These are phyloP conservation scores for Ashbya aceris DNA, from an alignment of 1,139 yeast genomes.

Conservation along the genomic window DNA sequence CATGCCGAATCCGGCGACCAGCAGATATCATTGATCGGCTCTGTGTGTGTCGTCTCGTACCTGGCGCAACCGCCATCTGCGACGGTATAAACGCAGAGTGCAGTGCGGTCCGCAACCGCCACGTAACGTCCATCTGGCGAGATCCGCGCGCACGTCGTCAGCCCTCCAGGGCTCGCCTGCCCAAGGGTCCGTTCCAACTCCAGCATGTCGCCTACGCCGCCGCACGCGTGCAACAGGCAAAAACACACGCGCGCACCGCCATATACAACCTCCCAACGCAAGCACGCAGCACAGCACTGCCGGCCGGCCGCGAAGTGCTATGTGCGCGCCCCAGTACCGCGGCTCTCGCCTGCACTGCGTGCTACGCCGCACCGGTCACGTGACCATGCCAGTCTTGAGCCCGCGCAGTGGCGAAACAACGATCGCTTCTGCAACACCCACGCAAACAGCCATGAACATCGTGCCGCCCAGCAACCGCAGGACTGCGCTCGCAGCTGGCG, in stretches of 20 bases:
- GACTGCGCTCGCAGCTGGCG: constrained; percentile 19
- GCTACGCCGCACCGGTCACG: background rate
- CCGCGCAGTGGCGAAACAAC: too few species aligned
- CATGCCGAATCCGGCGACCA: constrained; percentile 73
- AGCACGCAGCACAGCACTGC: too few species aligned
- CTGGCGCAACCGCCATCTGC: constrained; percentile 30
- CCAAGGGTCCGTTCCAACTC: constrained; percentile 1
- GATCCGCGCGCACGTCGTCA: constrained; percentile 42
- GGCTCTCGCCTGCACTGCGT: background rate
- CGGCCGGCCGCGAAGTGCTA: too few species aligned
- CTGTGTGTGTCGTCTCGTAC: constrained; percentile 24
- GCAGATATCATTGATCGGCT: constrained; percentile 22
- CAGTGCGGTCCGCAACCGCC: constrained; percentile 47
- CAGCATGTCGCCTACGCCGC: constrained; percentile 5
- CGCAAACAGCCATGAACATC: constrained; percentile 20
- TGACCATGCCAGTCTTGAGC: too few species aligned
- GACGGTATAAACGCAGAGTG: constrained; percentile 38
- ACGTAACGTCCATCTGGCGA: constrained; percentile 55
- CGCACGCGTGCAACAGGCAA: too few species aligned
- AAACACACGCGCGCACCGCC: too few species aligned
- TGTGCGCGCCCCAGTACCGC: too few species aligned
- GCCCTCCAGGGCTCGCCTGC: background rate
- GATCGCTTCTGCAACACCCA: background rate
- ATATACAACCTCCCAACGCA: too few species aligned
- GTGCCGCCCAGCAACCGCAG: constrained; percentile 21